Evolutionary conservation across 768 basidiomycete genomes (phyloP).

Genomic region (Russula sp.): DNA sequence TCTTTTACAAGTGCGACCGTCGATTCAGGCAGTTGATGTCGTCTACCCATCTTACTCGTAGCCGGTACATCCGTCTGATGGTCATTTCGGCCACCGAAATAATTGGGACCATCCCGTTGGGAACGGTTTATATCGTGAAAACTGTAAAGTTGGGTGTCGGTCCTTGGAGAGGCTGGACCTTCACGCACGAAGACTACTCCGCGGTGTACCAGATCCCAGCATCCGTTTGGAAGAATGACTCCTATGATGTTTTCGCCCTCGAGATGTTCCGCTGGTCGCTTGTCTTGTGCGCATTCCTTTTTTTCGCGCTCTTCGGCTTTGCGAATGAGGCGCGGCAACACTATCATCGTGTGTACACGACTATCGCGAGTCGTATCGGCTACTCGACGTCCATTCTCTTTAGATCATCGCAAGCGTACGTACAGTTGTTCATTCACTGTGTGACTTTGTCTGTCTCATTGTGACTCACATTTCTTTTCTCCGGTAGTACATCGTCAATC

Average conservation of each 20-base stretch:
- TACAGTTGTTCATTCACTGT: not conserved
- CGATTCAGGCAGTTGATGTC: conserved; percentile 32
- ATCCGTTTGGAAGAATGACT: conserved; percentile 40
- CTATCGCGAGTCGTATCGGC: conserved; percentile 32
- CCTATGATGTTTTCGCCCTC: not conserved
- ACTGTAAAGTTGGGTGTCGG: not conserved
- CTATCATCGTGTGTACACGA: not conserved
- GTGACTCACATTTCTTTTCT: not conserved
- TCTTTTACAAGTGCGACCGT: conserved; percentile 33
- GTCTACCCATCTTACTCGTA: conserved; percentile 37
- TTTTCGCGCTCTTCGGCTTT: conserved; percentile 4
- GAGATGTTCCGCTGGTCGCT: conserved; percentile 5
- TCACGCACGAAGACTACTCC: conserved; percentile 49
- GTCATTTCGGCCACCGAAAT: not conserved
- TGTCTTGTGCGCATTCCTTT: not conserved
- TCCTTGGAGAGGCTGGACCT: conserved; percentile 46
- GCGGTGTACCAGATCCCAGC: conserved; percentile 41
- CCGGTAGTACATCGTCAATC: conserved; percentile 2
- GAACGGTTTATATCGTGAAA: not conserved
- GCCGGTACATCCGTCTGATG: conserved; percentile 5
- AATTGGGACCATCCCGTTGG: not conserved
- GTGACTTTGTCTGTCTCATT: not conserved
- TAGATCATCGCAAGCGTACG: conserved; percentile 11
- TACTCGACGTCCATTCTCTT: conserved; percentile 6
- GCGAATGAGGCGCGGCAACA: not conserved